phyloP scores from a whole-genome alignment of 257 asterid genomes.

The Solanum paucissectum region DNA sequence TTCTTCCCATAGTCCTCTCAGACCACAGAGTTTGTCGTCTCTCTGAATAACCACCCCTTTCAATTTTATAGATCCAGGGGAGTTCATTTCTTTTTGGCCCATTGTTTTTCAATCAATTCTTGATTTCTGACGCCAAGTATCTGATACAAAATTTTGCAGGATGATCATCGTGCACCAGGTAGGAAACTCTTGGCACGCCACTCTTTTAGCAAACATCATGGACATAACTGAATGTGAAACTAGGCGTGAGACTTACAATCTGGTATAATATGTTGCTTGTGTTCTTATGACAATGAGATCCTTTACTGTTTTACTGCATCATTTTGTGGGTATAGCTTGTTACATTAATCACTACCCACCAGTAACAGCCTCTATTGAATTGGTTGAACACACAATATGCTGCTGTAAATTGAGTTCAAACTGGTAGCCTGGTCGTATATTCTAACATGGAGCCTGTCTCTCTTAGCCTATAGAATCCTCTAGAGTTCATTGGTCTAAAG shows the following conservation, averaged over 20 bases:
- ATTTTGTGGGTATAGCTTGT: not conserved
- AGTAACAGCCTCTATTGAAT: not conserved
- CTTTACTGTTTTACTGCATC: not conserved
- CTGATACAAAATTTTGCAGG: constrained; percentile 44
- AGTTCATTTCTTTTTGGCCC: not conserved
- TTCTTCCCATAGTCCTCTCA: not conserved
- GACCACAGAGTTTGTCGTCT: not conserved
- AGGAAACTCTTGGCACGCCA: constrained; percentile 63
- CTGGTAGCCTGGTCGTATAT: not conserved
- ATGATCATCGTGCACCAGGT: constrained; percentile 60
- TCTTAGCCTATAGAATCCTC: not conserved
- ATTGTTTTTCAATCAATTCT: not conserved
- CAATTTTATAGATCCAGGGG: not conserved
- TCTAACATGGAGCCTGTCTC: not conserved
- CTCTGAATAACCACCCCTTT: not conserved
- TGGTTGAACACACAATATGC: not conserved
- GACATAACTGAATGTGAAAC: constrained; percentile 38
- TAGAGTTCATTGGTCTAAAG: not conserved
- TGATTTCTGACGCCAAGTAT: constrained; percentile 3
- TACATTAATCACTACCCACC: not conserved
- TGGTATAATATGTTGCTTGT: constrained; percentile 24
- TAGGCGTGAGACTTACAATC: not conserved
- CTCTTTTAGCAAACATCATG: constrained; percentile 69
- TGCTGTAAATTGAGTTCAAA: not conserved
- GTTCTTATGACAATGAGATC: not conserved